Evolutionary conservation across 2,329 filamentous ascomycete genomes (phyloP).

Genomic region (Trichophyton rubrum): DNA sequence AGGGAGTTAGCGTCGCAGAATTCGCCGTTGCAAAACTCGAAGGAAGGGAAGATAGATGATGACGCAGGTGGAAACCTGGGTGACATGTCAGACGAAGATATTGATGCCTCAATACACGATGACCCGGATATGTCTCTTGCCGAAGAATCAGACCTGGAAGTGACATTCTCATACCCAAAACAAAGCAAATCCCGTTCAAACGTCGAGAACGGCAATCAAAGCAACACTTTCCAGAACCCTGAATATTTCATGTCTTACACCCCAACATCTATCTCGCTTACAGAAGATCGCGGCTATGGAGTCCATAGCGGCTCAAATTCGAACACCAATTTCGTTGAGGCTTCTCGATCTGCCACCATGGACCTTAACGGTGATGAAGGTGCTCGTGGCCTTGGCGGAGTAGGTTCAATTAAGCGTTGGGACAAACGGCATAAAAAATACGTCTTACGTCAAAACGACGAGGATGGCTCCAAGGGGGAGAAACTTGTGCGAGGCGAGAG

Average conservation of each 20-base stretch:
- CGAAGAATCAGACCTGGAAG: slow-evolving; percentile 51
- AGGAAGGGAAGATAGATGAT: slow-evolving; percentile 20
- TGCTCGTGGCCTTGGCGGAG: slow-evolving; percentile 64
- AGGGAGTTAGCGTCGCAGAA: slow-evolving; percentile 16
- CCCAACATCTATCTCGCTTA: slow-evolving; percentile 64
- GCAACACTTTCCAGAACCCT: slow-evolving; percentile 58
- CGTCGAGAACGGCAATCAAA: slow-evolving; percentile 21
- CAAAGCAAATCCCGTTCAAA: slow-evolving; percentile 35
- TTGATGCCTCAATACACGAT: slow-evolving; percentile 15
- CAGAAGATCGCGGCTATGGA: slow-evolving; percentile 85
- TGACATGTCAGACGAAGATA: slow-evolving; percentile 31
- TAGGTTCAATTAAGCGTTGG: slow-evolving; percentile 74
- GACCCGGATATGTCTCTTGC: slow-evolving; percentile 32
- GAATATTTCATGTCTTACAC: slow-evolving; percentile 97
- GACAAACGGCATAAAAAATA: slow-evolving; percentile 96
- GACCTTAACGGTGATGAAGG: slow-evolving; percentile 84
- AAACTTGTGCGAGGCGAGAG: slow-evolving; percentile 76
- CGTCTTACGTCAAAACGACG: slow-evolving; percentile 80
- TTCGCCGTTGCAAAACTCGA: slow-evolving; percentile 16
- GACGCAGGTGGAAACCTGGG: slow-evolving; percentile 29
- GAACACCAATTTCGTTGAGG: slow-evolving; percentile 67
- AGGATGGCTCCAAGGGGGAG: slow-evolving; percentile 71
- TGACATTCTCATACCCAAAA: slow-evolving; percentile 51
- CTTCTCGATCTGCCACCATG: slow-evolving; percentile 79
- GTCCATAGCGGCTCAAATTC: slow-evolving; percentile 61